phyloP scores from a whole-genome alignment of 176 grass and related monocot species.

The Saccharum spontaneum region DNA sequence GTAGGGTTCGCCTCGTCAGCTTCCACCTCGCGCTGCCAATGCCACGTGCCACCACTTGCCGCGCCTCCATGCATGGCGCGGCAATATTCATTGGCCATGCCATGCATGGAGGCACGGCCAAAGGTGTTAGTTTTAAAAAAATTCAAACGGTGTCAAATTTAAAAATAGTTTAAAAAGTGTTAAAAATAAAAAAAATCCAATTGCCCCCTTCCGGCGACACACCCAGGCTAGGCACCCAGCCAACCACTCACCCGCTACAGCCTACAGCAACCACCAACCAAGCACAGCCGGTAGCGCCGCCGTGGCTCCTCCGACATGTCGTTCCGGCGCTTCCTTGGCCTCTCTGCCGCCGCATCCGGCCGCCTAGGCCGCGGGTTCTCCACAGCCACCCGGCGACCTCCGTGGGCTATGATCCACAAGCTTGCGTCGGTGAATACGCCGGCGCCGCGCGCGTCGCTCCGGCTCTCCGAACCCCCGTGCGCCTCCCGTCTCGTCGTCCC shows the following conservation, averaged over 20 bases:
- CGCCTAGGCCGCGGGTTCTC: not conserved
- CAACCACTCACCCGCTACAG: not conserved
- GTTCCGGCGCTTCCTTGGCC: not conserved
- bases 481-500: not conserved
- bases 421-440: too few relatives aligned
- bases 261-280: not conserved
- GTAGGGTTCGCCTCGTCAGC: too few relatives aligned
- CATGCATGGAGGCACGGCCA: too few relatives aligned
- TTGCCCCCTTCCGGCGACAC: not conserved
- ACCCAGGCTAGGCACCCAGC: not conserved
- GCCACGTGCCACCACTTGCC: too few relatives aligned
- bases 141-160: too few relatives aligned
- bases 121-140: too few relatives aligned
- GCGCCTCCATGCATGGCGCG: too few relatives aligned
- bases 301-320: not conserved
- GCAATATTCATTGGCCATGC: too few relatives aligned
- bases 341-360: not conserved
- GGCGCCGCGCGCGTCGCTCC: not conserved
- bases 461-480: not conserved
- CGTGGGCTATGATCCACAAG: constrained; percentile 2
- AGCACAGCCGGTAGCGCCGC: not conserved
- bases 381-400: not conserved
- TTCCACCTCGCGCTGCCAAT: too few relatives aligned
- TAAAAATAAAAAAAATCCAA: too few relatives aligned
- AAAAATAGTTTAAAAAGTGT: too few relatives aligned